Evolutionary conservation across 192 early-diverging fungal species (phyloP), one percentile per base, ranked within the genome.

Genomic region (Umbelopsis ramanniana): DNA sequence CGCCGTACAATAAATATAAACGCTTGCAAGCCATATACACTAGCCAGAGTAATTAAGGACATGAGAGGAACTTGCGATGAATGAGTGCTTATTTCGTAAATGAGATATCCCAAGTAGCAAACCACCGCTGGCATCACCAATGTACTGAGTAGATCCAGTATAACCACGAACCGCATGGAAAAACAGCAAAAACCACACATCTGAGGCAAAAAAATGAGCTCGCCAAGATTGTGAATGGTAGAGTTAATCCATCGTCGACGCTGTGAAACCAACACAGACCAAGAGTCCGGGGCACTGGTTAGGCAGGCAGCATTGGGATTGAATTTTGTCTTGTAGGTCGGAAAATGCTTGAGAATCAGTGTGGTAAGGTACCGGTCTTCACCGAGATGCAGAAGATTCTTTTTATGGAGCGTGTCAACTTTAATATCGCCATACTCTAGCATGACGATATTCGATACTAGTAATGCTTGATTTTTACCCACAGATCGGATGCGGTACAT

Each of bases 161-260:
- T 94, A 53, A 98, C 94, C 40, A 98, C 91, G 72, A 98, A 94
- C 12, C 95, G 89, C 93, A 98, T 95, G 46, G 95, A 96, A 83
- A 97, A 98, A 82, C 94, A 96, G 77, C 95, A 91, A 86, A 94
- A 96, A 35, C 98, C 97, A 72, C 98, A 98, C 24, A 98, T 89
- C 67, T 97, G 96, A 15, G 93, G 93, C 72, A 99, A 82, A 74
- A 95, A 91, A 23, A 96, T 76, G 60, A 99, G 82, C 79, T 99
- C 98, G 68, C 96, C 89, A 72, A 98, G 85, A 76, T 99, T 99
- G 85, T 99, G 98, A 7, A 99, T 92, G 6, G 98, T 99, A 45
- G 96, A 97, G 85, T 99, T 99, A 76, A 99, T 99, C 98, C 98
- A 99, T 73, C 98, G 93, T 80, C 98, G 94, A 74, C 98, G 92